Conservation (phyloP, 495 filamentous ascomycete species). For the Xanthoparmelia taractica region DNA sequence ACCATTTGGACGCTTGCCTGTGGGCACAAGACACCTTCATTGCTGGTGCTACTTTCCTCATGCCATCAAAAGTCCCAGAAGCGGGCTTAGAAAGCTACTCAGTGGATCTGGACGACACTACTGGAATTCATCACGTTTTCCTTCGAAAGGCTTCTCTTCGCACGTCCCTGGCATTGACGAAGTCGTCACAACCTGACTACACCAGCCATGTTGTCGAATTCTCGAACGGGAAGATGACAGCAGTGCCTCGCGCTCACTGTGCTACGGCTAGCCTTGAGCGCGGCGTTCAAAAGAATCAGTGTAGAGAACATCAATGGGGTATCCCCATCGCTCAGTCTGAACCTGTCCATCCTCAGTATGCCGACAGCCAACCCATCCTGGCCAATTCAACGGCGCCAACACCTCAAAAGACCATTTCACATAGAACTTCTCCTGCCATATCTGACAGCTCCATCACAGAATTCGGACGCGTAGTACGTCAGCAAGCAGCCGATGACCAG, state of each 20-base stretch:
- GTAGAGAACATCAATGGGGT: not conserved
- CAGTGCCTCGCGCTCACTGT: not conserved
- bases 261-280: not conserved
- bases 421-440: not conserved
- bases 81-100: conserved; percentile 1
- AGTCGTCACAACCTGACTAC: not conserved
- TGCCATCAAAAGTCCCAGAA: conserved; percentile 8
- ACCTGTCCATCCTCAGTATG: not conserved
- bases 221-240: not conserved
- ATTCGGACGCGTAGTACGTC: not conserved
- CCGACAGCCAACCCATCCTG: not conserved
- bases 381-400: not conserved
- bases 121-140: conserved; percentile 2
- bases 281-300: not conserved
- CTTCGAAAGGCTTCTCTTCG: not conserved
- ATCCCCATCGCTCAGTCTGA: not conserved
- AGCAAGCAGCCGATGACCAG: not conserved
- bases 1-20: conserved; percentile 9
- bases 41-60: conserved; percentile 10
- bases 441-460: not conserved
- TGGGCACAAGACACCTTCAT: not conserved
- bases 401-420: not conserved
- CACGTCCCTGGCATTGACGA: not conserved
- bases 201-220: not conserved
- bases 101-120: conserved; percentile 1